Evolutionary conservation across 345 rosid species (phyloP), one percentile per base, ranked within the genome.

Genomic region (Aegle marmelos): DNA sequence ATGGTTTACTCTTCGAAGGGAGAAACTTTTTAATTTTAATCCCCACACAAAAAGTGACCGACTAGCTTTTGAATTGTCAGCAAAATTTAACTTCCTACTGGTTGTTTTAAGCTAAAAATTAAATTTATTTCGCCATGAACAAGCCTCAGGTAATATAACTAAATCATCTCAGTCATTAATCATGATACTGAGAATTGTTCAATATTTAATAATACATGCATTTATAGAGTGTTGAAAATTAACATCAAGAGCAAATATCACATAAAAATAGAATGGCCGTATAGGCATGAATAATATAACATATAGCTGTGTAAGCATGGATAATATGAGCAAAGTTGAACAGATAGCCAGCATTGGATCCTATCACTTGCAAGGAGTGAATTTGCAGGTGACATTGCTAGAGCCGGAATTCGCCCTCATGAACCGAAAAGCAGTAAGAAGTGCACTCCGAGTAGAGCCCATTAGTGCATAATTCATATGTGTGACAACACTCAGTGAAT

Each of bases 391-490:
- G 77, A 71, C 72, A 0, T 30, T 37, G 59, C 76, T 63, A 7
- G 68, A 68, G 31, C 98, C 94, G 3, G 92, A 84, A 77, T 95
- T 95, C 33, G 98, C 97, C 82, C 88, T 87, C 33, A 80, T 81
- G 91, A 95, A 92, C 58, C 88, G 78, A 22, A 88, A 83, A 53
- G 91, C 97, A 1, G 94, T 88, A 48, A 80, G 76, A 33, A 95
- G 94, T 73, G 77, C 89, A 68, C 75, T 68, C 59, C 87, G 82
- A 9, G 75, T 50, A 4, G 97, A 93, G 28, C 91, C 90, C 84
- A 87, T 81, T 70, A 95, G 84, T 28, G 97, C 98, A 82, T 71
- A 69, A 72, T 93, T 92, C 70, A 83, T 86, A 33, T 77, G 79
- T 1, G 88, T 85, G 77, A 89, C 73, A 30, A 92, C 94, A 60